Percentiles rank a stretch among this genome's conserved stretches.
These are phyloP conservation scores for Fusarium stilboides DNA, from an alignment of 2,329 filamentous ascomycete species.

Conservation along the genomic window DNA sequence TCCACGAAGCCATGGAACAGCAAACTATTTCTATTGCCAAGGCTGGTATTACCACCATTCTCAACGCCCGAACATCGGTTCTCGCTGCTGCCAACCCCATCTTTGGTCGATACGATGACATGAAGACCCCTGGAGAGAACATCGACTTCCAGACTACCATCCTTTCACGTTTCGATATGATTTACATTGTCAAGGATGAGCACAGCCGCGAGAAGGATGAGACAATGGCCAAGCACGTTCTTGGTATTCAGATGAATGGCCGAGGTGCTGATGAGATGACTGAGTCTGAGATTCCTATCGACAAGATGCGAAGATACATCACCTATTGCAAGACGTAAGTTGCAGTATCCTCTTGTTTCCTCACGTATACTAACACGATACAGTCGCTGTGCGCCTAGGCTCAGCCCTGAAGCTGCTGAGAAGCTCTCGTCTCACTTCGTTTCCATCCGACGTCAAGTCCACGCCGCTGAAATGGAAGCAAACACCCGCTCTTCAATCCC, in stretches of 20 bases:
- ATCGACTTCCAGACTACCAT: slow-evolving; percentile 99
- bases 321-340: slow-evolving; percentile 95
- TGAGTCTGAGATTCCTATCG: slow-evolving; percentile 91
- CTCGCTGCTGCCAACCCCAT: slow-evolving; percentile 97
- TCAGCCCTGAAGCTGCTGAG: slow-evolving; percentile 91
- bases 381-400: slow-evolving; percentile 90
- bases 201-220: slow-evolving; percentile 93
- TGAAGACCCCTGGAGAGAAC: slow-evolving; percentile 97
- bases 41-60: slow-evolving; percentile 97
- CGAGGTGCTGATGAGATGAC: slow-evolving; percentile 84
- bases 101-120: slow-evolving; percentile 97
- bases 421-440: slow-evolving; percentile 98
- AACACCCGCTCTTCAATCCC: slow-evolving; percentile 94
- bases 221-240: slow-evolving; percentile 95
- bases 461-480: slow-evolving; percentile 89
- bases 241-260: slow-evolving; percentile 96
- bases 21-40: slow-evolving; percentile 99
- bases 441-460: slow-evolving; percentile 93
- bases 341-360: no score
- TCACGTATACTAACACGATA: slow-evolving; percentile 49
- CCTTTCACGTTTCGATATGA: slow-evolving; percentile 98
- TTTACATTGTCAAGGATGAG: slow-evolving; percentile 97
- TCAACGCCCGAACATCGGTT: slow-evolving; percentile 95
- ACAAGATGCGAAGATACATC: slow-evolving; percentile 98
- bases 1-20: slow-evolving; percentile 99